These are phyloP conservation scores for Setaria italica DNA, from an alignment of 202 grass and related monocot species.

Conservation along the genomic window DNA sequence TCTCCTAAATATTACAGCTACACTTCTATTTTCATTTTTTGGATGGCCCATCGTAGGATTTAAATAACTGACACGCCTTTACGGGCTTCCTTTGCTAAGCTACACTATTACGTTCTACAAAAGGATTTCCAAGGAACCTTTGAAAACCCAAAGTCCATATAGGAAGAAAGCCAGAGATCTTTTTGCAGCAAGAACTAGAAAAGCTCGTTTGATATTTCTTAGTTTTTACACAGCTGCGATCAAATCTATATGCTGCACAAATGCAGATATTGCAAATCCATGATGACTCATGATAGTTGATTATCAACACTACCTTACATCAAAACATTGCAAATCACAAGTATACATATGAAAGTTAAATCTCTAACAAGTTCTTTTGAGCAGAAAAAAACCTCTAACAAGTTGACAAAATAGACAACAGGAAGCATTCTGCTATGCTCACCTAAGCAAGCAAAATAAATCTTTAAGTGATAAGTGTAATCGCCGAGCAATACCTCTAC, in stretches of 20 bases:
- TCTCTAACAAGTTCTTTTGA: constrained; percentile 24
- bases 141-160: neutral
- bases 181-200: constrained; percentile 38
- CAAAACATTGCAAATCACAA: constrained; percentile 11
- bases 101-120: constrained; percentile 17
- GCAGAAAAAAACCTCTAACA: constrained; percentile 7
- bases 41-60: neutral
- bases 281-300: constrained; percentile 29
- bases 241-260: neutral
- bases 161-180: constrained; percentile 32
- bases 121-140: constrained; percentile 16
- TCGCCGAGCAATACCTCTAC: constrained; percentile 66
- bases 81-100: neutral
- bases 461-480: constrained; percentile 1
- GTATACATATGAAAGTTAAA: constrained; percentile 23
- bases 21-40: constrained; percentile 1
- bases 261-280: neutral
- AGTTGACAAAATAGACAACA: constrained; percentile 15
- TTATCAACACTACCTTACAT: constrained; percentile 12
- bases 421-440: constrained; percentile 29
- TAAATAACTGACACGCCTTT: neutral
- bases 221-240: constrained; percentile 4
- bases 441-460: neutral
- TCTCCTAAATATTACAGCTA: constrained; percentile 12
- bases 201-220: constrained; percentile 35